Conservation (phyloP, 2,329 filamentous ascomycete genomes). For the Pseudogymnoascus sp. region DNA sequence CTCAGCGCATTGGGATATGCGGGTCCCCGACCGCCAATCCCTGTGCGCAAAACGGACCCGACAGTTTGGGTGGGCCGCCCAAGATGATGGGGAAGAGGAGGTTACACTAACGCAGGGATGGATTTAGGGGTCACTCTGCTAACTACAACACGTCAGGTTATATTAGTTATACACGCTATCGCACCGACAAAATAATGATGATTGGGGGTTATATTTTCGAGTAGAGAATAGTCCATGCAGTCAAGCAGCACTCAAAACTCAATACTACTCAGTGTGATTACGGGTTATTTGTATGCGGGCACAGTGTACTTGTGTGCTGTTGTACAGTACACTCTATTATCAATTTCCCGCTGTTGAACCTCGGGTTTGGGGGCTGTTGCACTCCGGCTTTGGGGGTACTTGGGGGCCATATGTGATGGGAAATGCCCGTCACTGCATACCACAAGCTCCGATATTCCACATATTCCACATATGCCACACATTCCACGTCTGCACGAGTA, state of each 20-base stretch:
- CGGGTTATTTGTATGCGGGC: too few relatives aligned
- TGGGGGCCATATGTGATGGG: background rate
- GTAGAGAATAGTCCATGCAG: background rate
- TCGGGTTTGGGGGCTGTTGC: background rate
- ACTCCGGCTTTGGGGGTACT: background rate
- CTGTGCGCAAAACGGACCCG: background rate
- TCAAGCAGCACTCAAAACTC: too few relatives aligned
- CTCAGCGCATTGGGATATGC: background rate
- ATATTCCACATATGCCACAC: background rate
- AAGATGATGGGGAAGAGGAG: background rate
- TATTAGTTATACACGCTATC: background rate
- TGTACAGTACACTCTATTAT: background rate
- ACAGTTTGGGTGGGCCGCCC: background rate
- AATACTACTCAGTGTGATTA: too few relatives aligned
- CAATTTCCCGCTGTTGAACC: background rate
- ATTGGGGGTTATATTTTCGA: background rate
- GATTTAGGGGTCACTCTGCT: background rate
- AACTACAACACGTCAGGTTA: background rate
- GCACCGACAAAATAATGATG: background rate
- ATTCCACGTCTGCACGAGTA: background rate
- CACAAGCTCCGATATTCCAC: background rate
- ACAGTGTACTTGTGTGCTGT: background rate
- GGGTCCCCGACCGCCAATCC: slow-evolving; percentile 4
- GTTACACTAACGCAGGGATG: slow-evolving; percentile 1
- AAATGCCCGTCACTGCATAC: background rate